Conservation (phyloP, 1,284 basidiomycete genomes). For the Leccinum variabile region DNA sequence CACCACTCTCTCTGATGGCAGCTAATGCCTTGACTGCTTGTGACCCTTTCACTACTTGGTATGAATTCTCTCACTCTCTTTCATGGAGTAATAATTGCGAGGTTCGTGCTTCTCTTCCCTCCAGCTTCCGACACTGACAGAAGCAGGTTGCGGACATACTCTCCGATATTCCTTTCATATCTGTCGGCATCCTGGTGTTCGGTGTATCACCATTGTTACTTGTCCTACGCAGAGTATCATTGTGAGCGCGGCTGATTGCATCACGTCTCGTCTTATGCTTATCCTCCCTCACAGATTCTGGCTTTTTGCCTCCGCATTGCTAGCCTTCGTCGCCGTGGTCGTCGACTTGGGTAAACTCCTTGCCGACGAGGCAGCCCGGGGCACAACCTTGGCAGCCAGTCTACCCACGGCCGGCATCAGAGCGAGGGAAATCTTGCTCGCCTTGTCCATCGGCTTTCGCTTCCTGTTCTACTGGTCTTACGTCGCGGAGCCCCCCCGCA, state of each 20-base stretch:
- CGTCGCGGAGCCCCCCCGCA: conserved; percentile 55
- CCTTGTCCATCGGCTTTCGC: conserved; percentile 56
- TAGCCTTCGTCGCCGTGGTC: conserved; percentile 62
- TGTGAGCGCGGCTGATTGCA: conserved; percentile 43
- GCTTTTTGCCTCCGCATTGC: conserved; percentile 56
- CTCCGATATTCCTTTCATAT: conserved; percentile 66
- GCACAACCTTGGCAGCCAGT: conserved; percentile 26
- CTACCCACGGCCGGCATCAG: conserved; percentile 39
- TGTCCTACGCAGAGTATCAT: conserved; percentile 52
- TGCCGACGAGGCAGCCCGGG: conserved; percentile 37
- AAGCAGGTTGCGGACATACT: conserved; percentile 59
- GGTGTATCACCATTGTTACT: conserved; percentile 64
- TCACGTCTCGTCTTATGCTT: conserved; percentile 3
- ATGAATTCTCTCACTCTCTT: conserved; percentile 29
- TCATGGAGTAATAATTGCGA: conserved; percentile 37
- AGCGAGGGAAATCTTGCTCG: conserved; percentile 58
- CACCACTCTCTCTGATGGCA: conserved; percentile 24
- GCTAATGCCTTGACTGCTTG: conserved; percentile 16
- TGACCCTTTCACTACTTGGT: conserved; percentile 20
- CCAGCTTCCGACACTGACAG: conserved; percentile 12
- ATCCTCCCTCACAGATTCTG: conserved; percentile 43
- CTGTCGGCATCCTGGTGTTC: conserved; percentile 64
- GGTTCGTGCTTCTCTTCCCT: conserved; percentile 27
- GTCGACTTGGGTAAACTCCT: conserved; percentile 64
- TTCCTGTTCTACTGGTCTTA: conserved; percentile 71